phyloP scores from a whole-genome alignment of 2,329 filamentous ascomycete genomes.

The Ceratocystis smalleyi region DNA sequence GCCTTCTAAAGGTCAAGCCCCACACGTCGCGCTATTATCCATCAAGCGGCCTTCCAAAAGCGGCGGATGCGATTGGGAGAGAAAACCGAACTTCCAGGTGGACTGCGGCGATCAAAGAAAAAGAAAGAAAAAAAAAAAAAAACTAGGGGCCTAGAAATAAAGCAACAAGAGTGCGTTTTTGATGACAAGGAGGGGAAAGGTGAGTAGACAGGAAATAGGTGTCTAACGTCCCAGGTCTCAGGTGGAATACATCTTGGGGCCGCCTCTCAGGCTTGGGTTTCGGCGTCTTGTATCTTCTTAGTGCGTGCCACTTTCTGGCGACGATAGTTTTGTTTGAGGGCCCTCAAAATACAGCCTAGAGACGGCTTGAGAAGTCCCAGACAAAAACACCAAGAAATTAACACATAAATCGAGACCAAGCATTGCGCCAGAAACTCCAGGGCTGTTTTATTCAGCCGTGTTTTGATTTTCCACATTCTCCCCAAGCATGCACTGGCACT shows the following conservation, averaged over 20 bases:
- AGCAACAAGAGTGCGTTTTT: too few relatives aligned
- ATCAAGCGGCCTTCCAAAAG: neutral
- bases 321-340: neutral
- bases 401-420: neutral
- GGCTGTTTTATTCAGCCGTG: too few relatives aligned
- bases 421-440: too few relatives aligned
- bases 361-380: neutral
- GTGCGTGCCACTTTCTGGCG: neutral
- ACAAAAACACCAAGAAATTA: neutral
- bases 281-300: neutral
- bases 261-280: neutral
- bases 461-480: too few relatives aligned
- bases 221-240: neutral
- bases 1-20: neutral
- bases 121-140: neutral
- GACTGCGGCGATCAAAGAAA: neutral
- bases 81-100: neutral
- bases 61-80: neutral
- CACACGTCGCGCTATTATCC: neutral
- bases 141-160: neutral
- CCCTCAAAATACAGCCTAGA: neutral
- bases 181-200: neutral
- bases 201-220: neutral
- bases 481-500: neutral
- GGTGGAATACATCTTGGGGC: neutral